These are phyloP conservation scores for Penicillium sp. DNA, from an alignment of 2,329 filamentous ascomycete genomes.

Conservation along the genomic window DNA sequence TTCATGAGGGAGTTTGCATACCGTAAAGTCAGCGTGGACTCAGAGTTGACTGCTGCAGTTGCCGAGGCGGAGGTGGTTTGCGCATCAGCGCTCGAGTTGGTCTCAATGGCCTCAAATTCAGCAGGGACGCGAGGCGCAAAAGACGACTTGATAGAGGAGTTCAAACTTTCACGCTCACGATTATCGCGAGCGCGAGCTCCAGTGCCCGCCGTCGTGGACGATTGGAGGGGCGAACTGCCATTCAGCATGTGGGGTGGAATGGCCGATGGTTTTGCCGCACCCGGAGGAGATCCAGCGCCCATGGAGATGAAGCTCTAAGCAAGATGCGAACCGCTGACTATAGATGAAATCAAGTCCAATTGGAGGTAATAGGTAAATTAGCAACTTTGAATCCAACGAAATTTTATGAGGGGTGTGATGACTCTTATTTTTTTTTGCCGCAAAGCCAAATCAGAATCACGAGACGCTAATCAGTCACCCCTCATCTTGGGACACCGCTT, in stretches of 20 bases:
- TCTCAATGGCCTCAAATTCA: conserved; percentile 25
- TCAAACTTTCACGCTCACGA: conserved; percentile 53
- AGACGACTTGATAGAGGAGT: conserved; percentile 54
- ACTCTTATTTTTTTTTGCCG: conserved; percentile 8
- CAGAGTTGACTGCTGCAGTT: conserved; percentile 9
- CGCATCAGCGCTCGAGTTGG: conserved; percentile 12
- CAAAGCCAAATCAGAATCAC: conserved; percentile 7
- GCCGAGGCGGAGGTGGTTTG: conserved; percentile 13
- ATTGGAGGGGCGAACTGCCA: conserved; percentile 48
- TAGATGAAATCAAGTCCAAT: not conserved
- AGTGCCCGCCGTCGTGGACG: conserved; percentile 30
- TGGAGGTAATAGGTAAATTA: not conserved
- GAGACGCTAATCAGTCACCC: conserved; percentile 5
- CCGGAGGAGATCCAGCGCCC: conserved; percentile 42
- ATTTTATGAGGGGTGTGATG: conserved; percentile 3
- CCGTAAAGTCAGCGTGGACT: conserved; percentile 20
- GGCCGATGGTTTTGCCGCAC: conserved; percentile 44
- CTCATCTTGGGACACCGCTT: conserved; percentile 6
- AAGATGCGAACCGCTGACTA: not conserved
- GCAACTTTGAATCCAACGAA: not conserved
- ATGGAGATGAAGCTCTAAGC: conserved; percentile 27
- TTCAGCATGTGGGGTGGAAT: conserved; percentile 54
- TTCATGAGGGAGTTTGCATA: conserved; percentile 11
- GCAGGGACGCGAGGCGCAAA: conserved; percentile 41
- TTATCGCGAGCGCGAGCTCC: conserved; percentile 41